phyloP scores from a whole-genome alignment of 257 asterid genomes.

The Jasminum sambac region DNA sequence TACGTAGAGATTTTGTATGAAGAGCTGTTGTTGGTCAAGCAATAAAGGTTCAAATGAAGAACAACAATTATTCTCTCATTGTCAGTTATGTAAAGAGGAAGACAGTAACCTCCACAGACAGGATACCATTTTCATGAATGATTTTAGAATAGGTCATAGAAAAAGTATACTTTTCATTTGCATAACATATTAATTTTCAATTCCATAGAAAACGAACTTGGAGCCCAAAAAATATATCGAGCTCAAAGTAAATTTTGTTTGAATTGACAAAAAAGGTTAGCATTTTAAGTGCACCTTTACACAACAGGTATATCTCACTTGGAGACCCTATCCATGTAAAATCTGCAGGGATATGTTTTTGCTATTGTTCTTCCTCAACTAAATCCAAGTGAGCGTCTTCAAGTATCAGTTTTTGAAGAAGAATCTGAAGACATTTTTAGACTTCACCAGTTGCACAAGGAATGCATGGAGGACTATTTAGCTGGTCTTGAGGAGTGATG shows the following conservation, averaged over 20 bases:
- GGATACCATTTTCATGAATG: no score
- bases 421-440: slow-evolving; percentile 16
- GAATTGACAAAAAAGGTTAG: neutral
- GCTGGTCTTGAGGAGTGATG: slow-evolving; percentile 64
- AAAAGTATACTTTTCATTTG: neutral
- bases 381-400: slow-evolving; percentile 23
- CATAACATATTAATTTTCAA: neutral
- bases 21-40: neutral
- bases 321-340: slow-evolving; percentile 27
- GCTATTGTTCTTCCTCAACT: slow-evolving; percentile 17
- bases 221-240: neutral
- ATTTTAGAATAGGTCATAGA: neutral
- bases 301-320: neutral
- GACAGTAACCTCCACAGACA: no score
- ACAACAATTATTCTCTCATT: neutral
- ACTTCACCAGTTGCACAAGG: slow-evolving; percentile 77
- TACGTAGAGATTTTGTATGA: no score
- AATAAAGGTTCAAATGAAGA: neutral
- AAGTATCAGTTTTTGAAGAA: slow-evolving; percentile 20
- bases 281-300: neutral
- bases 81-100: no score
- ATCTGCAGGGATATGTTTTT: slow-evolving; percentile 14
- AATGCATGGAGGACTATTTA: slow-evolving; percentile 68
- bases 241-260: neutral
- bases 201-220: neutral